Conservation (phyloP, 2,329 filamentous ascomycete species). For the Exophiala sideris region DNA sequence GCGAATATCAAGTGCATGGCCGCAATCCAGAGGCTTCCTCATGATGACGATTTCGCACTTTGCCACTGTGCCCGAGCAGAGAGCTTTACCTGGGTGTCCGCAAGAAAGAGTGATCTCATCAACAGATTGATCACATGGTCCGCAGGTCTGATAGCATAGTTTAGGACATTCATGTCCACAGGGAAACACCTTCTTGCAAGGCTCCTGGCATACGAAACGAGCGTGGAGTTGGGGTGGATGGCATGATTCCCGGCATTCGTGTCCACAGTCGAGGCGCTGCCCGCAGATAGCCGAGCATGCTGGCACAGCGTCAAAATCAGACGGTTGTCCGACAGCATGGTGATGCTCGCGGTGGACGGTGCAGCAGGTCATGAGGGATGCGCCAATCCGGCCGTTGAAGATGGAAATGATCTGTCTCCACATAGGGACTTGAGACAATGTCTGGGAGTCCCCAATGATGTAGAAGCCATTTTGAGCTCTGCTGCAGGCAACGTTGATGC, state of each 20-base stretch:
- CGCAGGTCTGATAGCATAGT: slow-evolving; percentile 26
- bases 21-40: slow-evolving; percentile 17
- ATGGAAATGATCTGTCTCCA: slow-evolving; percentile 30
- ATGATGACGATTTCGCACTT: slow-evolving; percentile 18
- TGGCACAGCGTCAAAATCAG: slow-evolving; percentile 27
- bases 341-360: slow-evolving; percentile 25
- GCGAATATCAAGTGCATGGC: slow-evolving; percentile 20
- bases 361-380: slow-evolving; percentile 28
- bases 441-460: slow-evolving; percentile 33
- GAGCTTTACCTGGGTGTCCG: slow-evolving; percentile 20
- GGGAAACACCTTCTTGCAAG: slow-evolving; percentile 19
- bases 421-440: slow-evolving; percentile 29
- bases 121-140: slow-evolving; percentile 13
- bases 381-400: slow-evolving; percentile 28
- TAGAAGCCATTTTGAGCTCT: slow-evolving; percentile 36
- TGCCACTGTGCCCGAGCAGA: slow-evolving; percentile 23
- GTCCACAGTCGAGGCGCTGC: slow-evolving; percentile 29
- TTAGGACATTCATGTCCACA: slow-evolving; percentile 26
- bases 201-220: slow-evolving; percentile 22
- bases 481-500: slow-evolving; percentile 36
- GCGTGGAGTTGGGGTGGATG: slow-evolving; percentile 26
- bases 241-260: slow-evolving; percentile 24
- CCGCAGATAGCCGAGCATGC: slow-evolving; percentile 27
- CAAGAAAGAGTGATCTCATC: slow-evolving; percentile 21
- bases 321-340: slow-evolving; percentile 22